A percentile compares a stretch with the other conserved stretches of the same genome.
phyloP scores from a whole-genome alignment of 805 yeast genomes.

The Candida anglica region DNA sequence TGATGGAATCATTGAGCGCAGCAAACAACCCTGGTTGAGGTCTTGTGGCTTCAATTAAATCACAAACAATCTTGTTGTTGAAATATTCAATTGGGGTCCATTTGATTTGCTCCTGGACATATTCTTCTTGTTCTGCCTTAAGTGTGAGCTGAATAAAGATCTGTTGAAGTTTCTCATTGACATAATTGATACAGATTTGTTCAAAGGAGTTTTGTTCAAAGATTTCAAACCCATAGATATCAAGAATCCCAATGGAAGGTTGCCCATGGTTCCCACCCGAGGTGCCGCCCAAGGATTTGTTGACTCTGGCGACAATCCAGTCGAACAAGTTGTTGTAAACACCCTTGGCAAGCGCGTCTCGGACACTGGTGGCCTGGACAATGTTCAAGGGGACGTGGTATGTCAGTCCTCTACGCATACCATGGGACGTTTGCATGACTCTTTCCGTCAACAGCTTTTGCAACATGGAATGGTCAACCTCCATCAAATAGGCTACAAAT shows the following conservation, averaged over 20 bases:
- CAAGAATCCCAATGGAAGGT: conserved; percentile 87
- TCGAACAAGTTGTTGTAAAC: conserved; percentile 89
- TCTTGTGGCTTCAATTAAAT: conserved; percentile 85
- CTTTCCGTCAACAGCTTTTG: conserved; percentile 71
- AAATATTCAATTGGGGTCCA: conserved; percentile 98
- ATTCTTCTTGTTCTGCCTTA: conserved; percentile 97
- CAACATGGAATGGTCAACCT: conserved; percentile 67
- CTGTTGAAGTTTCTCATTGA: conserved; percentile 93
- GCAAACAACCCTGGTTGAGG: conserved; percentile 95
- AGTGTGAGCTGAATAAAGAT: conserved; percentile 93
- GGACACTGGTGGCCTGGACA: conserved; percentile 91
- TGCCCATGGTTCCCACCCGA: conserved; percentile 29
- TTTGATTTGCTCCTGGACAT: conserved; percentile 87
- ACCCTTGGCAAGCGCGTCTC: conserved; percentile 94
- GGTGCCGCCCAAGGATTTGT: conserved; percentile 57
- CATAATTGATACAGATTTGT: conserved; percentile 92
- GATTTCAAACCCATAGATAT: conserved; percentile 95
- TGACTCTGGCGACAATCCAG: conserved; percentile 93
- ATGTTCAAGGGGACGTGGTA: conserved; percentile 91
- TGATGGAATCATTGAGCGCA: conserved; percentile 93
- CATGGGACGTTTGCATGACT: conserved; percentile 85
- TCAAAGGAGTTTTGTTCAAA: conserved; percentile 94
- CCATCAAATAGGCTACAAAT: conserved; percentile 87
- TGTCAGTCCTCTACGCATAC: conserved; percentile 84
- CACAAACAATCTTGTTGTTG: conserved; percentile 95